Conservation (phyloP, 73 alveolate species). For the Paramecium pentaurelia region DNA sequence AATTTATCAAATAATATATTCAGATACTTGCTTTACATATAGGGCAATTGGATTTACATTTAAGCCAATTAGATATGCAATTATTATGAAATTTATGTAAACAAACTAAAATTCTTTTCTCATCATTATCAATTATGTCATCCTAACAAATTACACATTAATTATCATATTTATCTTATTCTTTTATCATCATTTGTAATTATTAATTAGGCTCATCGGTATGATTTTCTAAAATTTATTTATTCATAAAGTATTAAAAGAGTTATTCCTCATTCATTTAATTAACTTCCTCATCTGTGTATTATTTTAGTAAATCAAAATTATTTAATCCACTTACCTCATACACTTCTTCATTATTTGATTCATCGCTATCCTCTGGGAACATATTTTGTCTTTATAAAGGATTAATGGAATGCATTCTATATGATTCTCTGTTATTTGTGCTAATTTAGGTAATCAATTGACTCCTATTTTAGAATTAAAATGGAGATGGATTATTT, state of each 20-base stretch:
- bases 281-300: background rate
- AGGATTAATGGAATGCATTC: background rate
- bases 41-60: background rate
- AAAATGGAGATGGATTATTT: background rate
- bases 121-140: background rate
- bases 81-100: background rate
- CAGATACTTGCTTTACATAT: background rate
- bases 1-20: background rate
- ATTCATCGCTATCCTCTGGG: background rate
- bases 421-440: background rate
- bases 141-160: background rate
- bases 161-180: background rate
- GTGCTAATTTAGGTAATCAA: background rate
- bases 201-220: background rate
- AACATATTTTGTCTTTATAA: background rate
- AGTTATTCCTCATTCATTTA: background rate
- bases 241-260: background rate
- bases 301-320: background rate
- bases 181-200: background rate
- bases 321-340: background rate
- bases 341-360: background rate
- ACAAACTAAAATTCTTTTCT: background rate
- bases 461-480: background rate
- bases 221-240: background rate
- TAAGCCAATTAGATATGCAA: background rate